Evolutionary conservation across 2,329 filamentous ascomycete species (phyloP).

Genomic region (Xylariales sp.): DNA sequence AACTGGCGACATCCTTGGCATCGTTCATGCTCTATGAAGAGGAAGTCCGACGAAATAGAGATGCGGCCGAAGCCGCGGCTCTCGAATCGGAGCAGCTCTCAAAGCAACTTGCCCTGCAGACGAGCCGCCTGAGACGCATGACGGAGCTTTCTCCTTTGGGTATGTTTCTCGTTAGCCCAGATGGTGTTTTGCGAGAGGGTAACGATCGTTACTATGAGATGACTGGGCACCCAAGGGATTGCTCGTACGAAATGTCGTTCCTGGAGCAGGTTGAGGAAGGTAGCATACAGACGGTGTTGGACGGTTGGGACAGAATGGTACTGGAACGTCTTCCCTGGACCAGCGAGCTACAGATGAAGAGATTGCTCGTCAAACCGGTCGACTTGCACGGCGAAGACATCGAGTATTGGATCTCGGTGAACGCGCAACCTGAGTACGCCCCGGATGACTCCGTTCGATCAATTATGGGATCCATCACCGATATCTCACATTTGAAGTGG

Average conservation of each 20-base stretch:
- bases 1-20: constrained; percentile 56
- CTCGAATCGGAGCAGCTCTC: constrained; percentile 29
- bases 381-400: constrained; percentile 33
- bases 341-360: constrained; percentile 38
- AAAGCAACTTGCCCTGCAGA: constrained; percentile 30
- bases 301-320: constrained; percentile 34
- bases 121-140: constrained; percentile 31
- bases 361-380: constrained; percentile 22
- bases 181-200: constrained; percentile 36
- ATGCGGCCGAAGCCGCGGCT: constrained; percentile 30
- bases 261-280: constrained; percentile 33
- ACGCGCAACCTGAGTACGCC: constrained; percentile 28
- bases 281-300: constrained; percentile 26
- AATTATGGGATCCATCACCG: constrained; percentile 37
- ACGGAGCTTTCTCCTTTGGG: constrained; percentile 31
- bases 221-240: constrained; percentile 35
- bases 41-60: constrained; percentile 48
- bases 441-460: constrained; percentile 29
- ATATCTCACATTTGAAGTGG: constrained; percentile 40
- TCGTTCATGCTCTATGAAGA: constrained; percentile 63
- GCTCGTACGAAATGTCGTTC: constrained; percentile 35
- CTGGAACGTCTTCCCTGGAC: constrained; percentile 30
- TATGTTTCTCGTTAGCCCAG: constrained; percentile 34
- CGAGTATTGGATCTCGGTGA: constrained; percentile 39
- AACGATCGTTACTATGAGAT: constrained; percentile 45